Conservation (phyloP, 768 basidiomycete genomes). For the Leucocoprinus birnbaumii region DNA sequence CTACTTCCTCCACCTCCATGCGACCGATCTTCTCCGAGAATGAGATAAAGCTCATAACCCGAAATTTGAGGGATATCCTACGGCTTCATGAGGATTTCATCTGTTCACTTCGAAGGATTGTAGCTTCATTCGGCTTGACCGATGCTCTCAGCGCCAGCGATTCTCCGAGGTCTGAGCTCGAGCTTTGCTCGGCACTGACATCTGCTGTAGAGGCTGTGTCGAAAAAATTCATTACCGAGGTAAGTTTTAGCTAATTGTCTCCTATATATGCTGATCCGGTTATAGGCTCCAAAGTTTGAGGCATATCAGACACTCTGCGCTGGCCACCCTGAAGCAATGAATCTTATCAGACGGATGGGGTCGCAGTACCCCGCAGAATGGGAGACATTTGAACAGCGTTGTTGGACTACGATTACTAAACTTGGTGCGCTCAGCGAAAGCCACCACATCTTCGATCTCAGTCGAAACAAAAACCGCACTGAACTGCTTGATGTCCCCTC, state of each 20-base stretch:
- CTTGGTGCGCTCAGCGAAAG: slow-evolving; percentile 23
- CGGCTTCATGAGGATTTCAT: slow-evolving; percentile 67
- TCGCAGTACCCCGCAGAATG: slow-evolving; percentile 70
- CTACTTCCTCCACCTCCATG: slow-evolving; percentile 25
- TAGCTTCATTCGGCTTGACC: slow-evolving; percentile 50
- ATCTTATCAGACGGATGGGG: slow-evolving; percentile 65
- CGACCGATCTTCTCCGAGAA: slow-evolving; percentile 48
- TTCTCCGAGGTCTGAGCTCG: slow-evolving; percentile 12
- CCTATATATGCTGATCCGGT: slow-evolving; percentile 1
- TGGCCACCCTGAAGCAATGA: slow-evolving; percentile 78
- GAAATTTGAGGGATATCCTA: slow-evolving; percentile 69
- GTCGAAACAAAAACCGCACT: slow-evolving; percentile 9
- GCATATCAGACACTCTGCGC: slow-evolving; percentile 88
- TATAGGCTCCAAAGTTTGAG: slow-evolving; percentile 69
- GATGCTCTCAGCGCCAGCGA: slow-evolving; percentile 26
- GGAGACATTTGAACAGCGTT: slow-evolving; percentile 81
- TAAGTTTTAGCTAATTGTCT: slow-evolving; percentile 23
- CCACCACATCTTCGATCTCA: slow-evolving; percentile 13
- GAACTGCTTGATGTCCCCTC: slow-evolving; percentile 13
- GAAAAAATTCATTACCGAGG: slow-evolving; percentile 57
- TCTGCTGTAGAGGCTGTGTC: slow-evolving; percentile 48
- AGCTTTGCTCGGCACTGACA: slow-evolving; percentile 32
- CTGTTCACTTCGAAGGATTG: slow-evolving; percentile 44
- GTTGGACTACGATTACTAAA: slow-evolving; percentile 50
- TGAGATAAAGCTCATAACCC: slow-evolving; percentile 57